Conservation (phyloP, 148 eudicot species). For the Rhododendron henanense region DNA sequence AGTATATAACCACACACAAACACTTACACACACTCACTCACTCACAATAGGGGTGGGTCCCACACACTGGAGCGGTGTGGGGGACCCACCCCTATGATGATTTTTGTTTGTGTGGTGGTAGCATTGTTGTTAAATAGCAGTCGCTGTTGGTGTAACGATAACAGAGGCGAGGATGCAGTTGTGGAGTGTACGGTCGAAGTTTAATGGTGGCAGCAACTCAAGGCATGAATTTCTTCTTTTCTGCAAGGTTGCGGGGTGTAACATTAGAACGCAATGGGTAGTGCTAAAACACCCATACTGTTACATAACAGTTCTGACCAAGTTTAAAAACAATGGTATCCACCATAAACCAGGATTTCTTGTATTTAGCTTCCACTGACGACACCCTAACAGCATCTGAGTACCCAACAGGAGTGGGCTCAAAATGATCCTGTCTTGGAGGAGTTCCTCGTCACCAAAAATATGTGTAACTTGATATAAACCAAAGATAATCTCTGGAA, state of each 20-base stretch:
- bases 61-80: too few relatives aligned
- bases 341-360: background rate
- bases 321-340: too few relatives aligned
- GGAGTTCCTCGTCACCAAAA: background rate
- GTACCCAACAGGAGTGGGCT: background rate
- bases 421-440: background rate
- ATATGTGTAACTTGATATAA: background rate
- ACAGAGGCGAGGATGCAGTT: background rate
- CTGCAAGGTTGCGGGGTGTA: background rate
- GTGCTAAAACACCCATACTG: background rate
- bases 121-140: background rate
- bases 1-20: too few relatives aligned
- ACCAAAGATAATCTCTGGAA: background rate
- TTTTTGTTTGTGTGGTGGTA: too few relatives aligned
- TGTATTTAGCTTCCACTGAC: background rate
- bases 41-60: too few relatives aligned
- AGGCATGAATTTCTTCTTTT: background rate
- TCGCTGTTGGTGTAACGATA: background rate
- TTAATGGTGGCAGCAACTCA: background rate
- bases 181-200: background rate
- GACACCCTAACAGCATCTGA: background rate
- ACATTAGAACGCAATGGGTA: background rate
- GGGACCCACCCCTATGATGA: too few relatives aligned
- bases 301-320: too few relatives aligned
- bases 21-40: too few relatives aligned